These are phyloP conservation scores for Aureobasidium leucospermi DNA, from an alignment of 2,329 filamentous ascomycete species.

Conservation along the genomic window DNA sequence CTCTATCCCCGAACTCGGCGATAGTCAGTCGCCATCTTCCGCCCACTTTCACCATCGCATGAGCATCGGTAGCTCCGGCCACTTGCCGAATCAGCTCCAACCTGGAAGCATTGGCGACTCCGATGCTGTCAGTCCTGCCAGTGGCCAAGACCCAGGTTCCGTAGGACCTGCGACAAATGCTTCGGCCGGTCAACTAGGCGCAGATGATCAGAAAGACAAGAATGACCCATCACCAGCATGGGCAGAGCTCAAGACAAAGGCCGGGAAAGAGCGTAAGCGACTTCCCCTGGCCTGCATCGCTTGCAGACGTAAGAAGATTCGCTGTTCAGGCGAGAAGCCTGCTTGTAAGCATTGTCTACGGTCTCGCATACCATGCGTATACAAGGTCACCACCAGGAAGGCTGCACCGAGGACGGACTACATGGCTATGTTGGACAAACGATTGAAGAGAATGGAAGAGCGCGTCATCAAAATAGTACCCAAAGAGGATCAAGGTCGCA, in stretches of 20 bases:
- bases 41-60: conserved; percentile 23
- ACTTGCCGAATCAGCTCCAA: conserved; percentile 17
- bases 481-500: conserved; percentile 68
- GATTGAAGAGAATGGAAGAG: conserved; percentile 94
- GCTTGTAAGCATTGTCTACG: conserved; percentile 93
- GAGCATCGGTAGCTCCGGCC: conserved; percentile 25
- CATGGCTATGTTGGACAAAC: conserved; percentile 97
- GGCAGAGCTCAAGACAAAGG: conserved; percentile 52
- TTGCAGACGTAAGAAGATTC: conserved; percentile 93
- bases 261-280: conserved; percentile 90
- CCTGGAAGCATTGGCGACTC: conserved; percentile 24
- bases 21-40: conserved; percentile 27
- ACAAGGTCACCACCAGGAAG: conserved; percentile 93
- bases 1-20: conserved; percentile 19
- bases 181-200: conserved; percentile 3
- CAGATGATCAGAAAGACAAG: conserved; percentile 17
- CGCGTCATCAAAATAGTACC: conserved; percentile 93
- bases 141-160: not conserved
- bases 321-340: conserved; percentile 94
- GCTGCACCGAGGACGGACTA: conserved; percentile 93
- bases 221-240: conserved; percentile 35
- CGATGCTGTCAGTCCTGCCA: conserved; percentile 24
- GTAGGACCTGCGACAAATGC: conserved; percentile 5
- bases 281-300: conserved; percentile 91
- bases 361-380: conserved; percentile 90